Evolutionary conservation across 345 rosid species (phyloP), one percentile per base, ranked within the genome.

Genomic region (Clarkia xantiana): DNA sequence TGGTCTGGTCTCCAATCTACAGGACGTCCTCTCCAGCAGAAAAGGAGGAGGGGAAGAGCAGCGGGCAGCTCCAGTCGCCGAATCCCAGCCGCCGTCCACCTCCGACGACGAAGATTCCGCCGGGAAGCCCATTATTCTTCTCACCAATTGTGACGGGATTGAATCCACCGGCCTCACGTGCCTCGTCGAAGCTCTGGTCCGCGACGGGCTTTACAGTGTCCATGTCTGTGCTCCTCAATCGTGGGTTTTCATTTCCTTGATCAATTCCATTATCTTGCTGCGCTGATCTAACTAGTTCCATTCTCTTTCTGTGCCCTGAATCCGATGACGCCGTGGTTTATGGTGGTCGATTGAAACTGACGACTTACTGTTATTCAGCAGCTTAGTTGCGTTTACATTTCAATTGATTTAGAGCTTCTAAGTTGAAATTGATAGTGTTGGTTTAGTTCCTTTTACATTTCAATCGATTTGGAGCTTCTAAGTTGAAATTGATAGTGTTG

Each of bases 211-310:
- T 18, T 91, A 75, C 59, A 77, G 76, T 80, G 86, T 91, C 54
- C 74, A 84, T 38, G 99, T 91, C 63, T 80, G 87, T 73, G 96
- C 87, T 45, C 96, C 96, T 58, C 94, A 84, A 74, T 86, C 70
- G 96, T 91, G 70, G 65, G 95, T 58, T 60, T 47, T 60, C 18
- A 47, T 49, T 34, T n/a, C 45, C 39, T 53, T 3, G 11, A 17
- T 6, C 8, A 44, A 3, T 19, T 29, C 6, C 11, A 16, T 38
- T 11, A 59, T 25, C 0, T 38, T 12, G 14, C n/a, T 25, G 1
- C 14, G 14, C 17, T 34, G 39, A 29, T 49, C 42, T 6, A 19
- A 14, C 18, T 48, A 48, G 15, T 48, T 22, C 16, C 34, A 8
- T 29, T 5, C 36, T 2, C 36, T 29, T 29, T 7, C 36, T 29